A percentile compares a stretch with the other conserved stretches of the same genome.
Evolutionary conservation across 78 protist genomes (phyloP).

Genomic region (Dictyostelium discoideum): dicty_2.7 NC_007089.4:5633001-5633500

Average conservation of each 20-base stretch:
- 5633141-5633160: neutral
- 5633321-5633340: neutral
- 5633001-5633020: neutral
- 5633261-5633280: neutral
- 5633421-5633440: neutral
- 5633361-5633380: neutral
- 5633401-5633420: neutral
- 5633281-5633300: neutral
- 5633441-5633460: neutral
- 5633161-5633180: slow-evolving; percentile 13
- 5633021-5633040: neutral
- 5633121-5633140: neutral
- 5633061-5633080: neutral
- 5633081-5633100: neutral
- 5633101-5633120: neutral
- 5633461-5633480: neutral
- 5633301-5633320: neutral
- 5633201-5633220: neutral
- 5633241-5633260: neutral
- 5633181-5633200: slow-evolving; percentile 3
- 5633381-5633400: neutral
- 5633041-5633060: neutral
- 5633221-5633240: neutral
- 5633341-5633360: neutral
- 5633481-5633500: slow-evolving; percentile 2